Evolutionary conservation across 2,329 filamentous ascomycete genomes (phyloP).

Genomic region (Blastomyces silverae): DNA sequence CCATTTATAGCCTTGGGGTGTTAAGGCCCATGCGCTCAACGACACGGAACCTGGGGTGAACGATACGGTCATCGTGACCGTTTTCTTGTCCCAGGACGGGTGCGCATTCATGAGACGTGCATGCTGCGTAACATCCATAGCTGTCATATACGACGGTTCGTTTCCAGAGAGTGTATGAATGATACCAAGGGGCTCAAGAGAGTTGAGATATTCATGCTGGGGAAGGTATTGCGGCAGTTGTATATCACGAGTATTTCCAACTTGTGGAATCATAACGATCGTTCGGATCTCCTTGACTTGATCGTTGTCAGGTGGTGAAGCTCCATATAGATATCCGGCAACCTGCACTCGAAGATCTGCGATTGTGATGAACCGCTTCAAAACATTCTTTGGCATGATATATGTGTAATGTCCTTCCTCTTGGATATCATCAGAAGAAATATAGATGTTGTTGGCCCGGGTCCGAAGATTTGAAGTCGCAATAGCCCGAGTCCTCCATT

Average conservation of each 20-base stretch:
- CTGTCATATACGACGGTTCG: slow-evolving; percentile 93
- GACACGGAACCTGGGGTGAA: slow-evolving; percentile 97
- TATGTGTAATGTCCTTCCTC: slow-evolving; percentile 86
- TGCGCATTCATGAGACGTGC: slow-evolving; percentile 82
- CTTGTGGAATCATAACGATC: slow-evolving; percentile 96
- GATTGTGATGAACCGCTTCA: slow-evolving; percentile 97
- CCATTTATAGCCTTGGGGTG: slow-evolving; percentile 91
- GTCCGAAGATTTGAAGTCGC: slow-evolving; percentile 93
- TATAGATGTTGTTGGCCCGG: slow-evolving; percentile 95
- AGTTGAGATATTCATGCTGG: slow-evolving; percentile 80
- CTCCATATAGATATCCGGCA: slow-evolving; percentile 89
- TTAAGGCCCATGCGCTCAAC: slow-evolving; percentile 86
- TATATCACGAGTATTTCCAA: slow-evolving; percentile 85
- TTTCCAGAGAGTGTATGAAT: slow-evolving; percentile 95
- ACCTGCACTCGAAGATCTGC: slow-evolving; percentile 94
- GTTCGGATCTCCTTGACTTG: slow-evolving; percentile 95
- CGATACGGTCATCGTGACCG: slow-evolving; percentile 87
- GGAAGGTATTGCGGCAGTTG: slow-evolving; percentile 85
- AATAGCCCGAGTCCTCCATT: slow-evolving; percentile 95
- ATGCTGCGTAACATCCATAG: slow-evolving; percentile 89
- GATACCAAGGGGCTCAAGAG: slow-evolving; percentile 82
- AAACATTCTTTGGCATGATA: slow-evolving; percentile 97
- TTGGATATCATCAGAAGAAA: slow-evolving; percentile 88
- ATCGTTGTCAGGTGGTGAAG: slow-evolving; percentile 85
- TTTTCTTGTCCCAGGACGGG: slow-evolving; percentile 76